Evolutionary conservation across 1,139 yeast species (phyloP).

Genomic region (Meyerozyma carpophila): DNA sequence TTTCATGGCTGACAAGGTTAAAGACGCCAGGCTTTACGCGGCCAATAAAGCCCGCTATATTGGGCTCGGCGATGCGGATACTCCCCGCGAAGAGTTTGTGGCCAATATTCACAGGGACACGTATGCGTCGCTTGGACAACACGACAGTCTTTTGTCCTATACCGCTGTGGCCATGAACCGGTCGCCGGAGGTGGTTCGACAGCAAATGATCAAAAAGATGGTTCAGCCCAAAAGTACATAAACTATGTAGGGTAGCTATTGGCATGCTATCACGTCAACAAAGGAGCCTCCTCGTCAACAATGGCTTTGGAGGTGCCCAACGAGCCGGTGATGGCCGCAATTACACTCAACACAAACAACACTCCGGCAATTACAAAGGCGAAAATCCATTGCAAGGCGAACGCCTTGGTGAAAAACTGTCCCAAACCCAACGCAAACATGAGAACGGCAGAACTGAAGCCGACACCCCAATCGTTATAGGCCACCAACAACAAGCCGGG

Average conservation of each 20-base stretch:
- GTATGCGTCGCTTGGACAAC: conserved; percentile 64
- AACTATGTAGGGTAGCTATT: too few species aligned
- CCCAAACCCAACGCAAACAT: conserved; percentile 64
- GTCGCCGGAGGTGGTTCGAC: conserved; percentile 44
- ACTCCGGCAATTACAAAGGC: conserved; percentile 60
- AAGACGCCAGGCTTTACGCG: conserved; percentile 60
- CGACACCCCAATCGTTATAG: conserved; percentile 69
- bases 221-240: conserved; percentile 25
- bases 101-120: conserved; percentile 70
- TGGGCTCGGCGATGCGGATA: conserved; percentile 70
- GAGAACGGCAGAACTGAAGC: conserved; percentile 52
- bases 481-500: conserved; percentile 54
- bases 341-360: conserved; percentile 43
- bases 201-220: conserved; percentile 59
- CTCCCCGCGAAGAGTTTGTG: conserved; percentile 44
- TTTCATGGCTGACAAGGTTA: conserved; percentile 59
- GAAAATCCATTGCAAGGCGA: conserved; percentile 83
- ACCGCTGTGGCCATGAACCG: conserved; percentile 58
- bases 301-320: conserved; percentile 5
- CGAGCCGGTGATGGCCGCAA: conserved; percentile 31
- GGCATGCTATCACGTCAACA: too few species aligned
- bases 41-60: conserved; percentile 57
- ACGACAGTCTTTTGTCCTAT: conserved; percentile 60
- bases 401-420: conserved; percentile 59
- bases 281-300: conserved; percentile 1